phyloP scores from a whole-genome alignment of 2,329 filamentous ascomycete genomes.

The Botrytis fabae region DNA sequence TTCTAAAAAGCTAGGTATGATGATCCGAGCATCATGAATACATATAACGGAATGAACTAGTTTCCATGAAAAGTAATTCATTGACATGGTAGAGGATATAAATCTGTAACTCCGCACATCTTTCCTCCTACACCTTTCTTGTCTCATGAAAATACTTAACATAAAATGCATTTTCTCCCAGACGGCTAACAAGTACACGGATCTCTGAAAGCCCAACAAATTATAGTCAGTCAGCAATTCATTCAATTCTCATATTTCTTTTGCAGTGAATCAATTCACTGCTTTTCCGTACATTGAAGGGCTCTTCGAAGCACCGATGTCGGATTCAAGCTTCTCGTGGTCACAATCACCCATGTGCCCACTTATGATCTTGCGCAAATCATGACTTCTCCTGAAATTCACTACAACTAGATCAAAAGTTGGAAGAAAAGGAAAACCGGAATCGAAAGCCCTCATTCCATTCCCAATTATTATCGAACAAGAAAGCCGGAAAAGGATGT shows the following conservation, averaged over 20 bases:
- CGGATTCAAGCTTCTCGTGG: background rate
- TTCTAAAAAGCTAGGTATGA: background rate
- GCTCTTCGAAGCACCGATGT: background rate
- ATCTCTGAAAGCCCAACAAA: background rate
- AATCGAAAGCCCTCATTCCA: background rate
- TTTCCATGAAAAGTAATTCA: rapidly evolving
- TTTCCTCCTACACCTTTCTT: background rate
- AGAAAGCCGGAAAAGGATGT: rapidly evolving
- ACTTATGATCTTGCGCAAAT: background rate
- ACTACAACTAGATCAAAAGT: background rate
- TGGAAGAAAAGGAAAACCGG: background rate
- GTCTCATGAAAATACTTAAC: background rate
- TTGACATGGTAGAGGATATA: rapidly evolving
- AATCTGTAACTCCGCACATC: background rate
- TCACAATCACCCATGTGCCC: background rate
- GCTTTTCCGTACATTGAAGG: background rate
- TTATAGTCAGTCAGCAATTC: background rate
- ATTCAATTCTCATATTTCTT: background rate
- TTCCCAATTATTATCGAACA: rapidly evolving
- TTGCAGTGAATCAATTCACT: background rate
- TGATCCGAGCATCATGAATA: rapidly evolving
- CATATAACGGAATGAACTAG: background rate
- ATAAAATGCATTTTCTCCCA: background rate
- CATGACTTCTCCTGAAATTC: background rate
- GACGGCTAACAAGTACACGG: background rate